Conservation (phyloP, 2,329 filamentous ascomycete species). For the Pyrenochaeta sp. region DNA sequence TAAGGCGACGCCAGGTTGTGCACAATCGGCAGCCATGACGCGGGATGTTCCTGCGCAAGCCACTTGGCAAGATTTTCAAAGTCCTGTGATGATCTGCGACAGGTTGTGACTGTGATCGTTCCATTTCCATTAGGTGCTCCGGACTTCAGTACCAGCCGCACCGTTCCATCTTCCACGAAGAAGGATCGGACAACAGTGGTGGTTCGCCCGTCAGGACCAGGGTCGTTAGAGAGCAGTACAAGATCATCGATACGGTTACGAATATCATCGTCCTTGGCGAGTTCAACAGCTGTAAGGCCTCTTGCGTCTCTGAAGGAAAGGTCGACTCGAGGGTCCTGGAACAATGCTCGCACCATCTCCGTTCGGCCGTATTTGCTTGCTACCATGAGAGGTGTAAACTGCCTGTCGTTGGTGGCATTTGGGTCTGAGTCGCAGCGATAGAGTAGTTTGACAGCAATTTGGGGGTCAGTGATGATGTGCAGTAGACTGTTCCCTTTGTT, state of each 20-base stretch:
- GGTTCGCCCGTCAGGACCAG: constrained; percentile 78
- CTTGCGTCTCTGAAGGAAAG: constrained; percentile 82
- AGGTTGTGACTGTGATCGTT: constrained; percentile 93
- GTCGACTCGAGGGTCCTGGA: constrained; percentile 87
- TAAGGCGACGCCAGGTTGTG: constrained; percentile 84
- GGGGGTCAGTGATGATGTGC: constrained; percentile 91
- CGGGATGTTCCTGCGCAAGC: constrained; percentile 87
- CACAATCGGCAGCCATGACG: constrained; percentile 89
- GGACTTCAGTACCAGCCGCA: constrained; percentile 92
- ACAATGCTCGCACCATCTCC: constrained; percentile 89
- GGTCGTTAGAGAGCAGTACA: constrained; percentile 73
- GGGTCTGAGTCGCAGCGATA: constrained; percentile 91
- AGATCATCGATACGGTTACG: constrained; percentile 96
- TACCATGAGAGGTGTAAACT: constrained; percentile 95
- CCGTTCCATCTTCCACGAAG: constrained; percentile 95
- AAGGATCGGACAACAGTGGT: constrained; percentile 95
- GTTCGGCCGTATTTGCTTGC: constrained; percentile 97
- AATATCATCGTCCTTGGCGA: constrained; percentile 97
- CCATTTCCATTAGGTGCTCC: constrained; percentile 83
- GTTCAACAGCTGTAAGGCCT: constrained; percentile 90
- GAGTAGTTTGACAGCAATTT: constrained; percentile 77
- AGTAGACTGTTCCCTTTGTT: constrained; percentile 91
- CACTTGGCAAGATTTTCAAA: constrained; percentile 91
- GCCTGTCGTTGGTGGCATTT: constrained; percentile 94
- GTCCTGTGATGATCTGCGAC: constrained; percentile 83